phyloP scores from a whole-genome alignment of 2,329 filamentous ascomycete species.

The Trichoderma sp. region DNA sequence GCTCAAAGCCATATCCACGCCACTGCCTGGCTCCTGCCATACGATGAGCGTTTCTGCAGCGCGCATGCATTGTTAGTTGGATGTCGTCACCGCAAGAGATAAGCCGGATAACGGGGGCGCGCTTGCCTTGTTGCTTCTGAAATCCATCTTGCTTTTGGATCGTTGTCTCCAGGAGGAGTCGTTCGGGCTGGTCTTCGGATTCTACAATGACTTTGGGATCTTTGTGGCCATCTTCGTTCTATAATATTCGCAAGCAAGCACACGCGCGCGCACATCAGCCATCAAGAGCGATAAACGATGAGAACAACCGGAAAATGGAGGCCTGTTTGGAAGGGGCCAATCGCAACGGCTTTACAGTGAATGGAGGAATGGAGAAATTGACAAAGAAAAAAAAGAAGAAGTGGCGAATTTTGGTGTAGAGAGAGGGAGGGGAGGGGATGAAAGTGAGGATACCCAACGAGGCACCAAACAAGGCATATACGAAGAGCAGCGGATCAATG shows the following conservation, averaged over 20 bases:
- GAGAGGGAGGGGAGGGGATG: not conserved
- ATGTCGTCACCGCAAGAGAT: constrained; percentile 26
- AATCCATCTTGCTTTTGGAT: constrained; percentile 95
- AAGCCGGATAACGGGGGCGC: not conserved
- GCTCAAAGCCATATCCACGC: constrained; percentile 94
- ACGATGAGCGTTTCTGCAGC: constrained; percentile 89
- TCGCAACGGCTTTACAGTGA: not conserved
- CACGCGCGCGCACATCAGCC: constrained; percentile 1
- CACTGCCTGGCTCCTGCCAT: constrained; percentile 85
- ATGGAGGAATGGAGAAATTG: not conserved
- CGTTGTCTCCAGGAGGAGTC: constrained; percentile 82
- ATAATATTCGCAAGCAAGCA: constrained; percentile 14
- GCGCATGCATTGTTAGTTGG: constrained; percentile 27
- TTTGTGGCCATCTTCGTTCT: constrained; percentile 67
- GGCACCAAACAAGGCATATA: not conserved
- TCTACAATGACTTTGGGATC: constrained; percentile 88
- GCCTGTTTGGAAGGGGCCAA: not conserved
- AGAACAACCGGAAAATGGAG: not conserved
- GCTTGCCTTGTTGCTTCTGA: constrained; percentile 92
- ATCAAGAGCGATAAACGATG: constrained; percentile 3
- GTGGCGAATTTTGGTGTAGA: not conserved
- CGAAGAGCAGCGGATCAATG: not conserved
- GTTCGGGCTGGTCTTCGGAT: constrained; percentile 87
- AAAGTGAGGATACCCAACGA: not conserved
- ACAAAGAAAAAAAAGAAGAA: not conserved